These are phyloP conservation scores for Epichloe festucae DNA, from an alignment of 2,329 filamentous ascomycete species.

Conservation along the genomic window DNA sequence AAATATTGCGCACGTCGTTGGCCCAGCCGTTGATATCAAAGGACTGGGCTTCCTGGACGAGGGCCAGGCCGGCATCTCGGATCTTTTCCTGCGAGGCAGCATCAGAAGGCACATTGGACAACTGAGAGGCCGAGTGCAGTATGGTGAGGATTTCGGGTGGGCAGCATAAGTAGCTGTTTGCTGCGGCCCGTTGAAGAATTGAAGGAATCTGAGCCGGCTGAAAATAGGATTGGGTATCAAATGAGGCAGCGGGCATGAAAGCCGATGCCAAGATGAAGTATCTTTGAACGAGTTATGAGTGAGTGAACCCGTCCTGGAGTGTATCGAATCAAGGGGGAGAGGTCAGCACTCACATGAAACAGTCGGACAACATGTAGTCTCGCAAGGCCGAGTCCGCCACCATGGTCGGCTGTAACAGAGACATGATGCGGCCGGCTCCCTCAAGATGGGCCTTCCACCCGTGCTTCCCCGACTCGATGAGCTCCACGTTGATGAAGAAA, in stretches of 20 bases:
- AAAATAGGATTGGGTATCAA: constrained; percentile 20
- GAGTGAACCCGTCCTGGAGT: not conserved
- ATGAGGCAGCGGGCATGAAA: constrained; percentile 22
- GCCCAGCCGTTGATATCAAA: constrained; percentile 31
- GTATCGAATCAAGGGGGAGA: not conserved
- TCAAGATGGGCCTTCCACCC: constrained; percentile 35
- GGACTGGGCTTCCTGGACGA: constrained; percentile 24
- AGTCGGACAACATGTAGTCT: constrained; percentile 35
- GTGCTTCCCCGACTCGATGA: constrained; percentile 35
- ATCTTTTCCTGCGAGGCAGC: constrained; percentile 17
- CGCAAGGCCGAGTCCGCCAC: constrained; percentile 23
- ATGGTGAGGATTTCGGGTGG: constrained; percentile 31
- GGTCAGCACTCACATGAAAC: constrained; percentile 26
- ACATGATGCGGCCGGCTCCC: constrained; percentile 31
- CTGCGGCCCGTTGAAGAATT: constrained; percentile 26
- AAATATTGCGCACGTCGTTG: constrained; percentile 19
- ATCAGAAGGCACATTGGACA: constrained; percentile 20
- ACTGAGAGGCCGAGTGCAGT: constrained; percentile 27
- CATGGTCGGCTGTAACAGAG: constrained; percentile 22
- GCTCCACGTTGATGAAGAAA: constrained; percentile 37
- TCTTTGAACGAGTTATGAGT: constrained; percentile 9
- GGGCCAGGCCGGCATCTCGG: constrained; percentile 17
- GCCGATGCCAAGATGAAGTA: constrained; percentile 34
- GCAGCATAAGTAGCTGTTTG: constrained; percentile 34
- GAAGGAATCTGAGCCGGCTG: constrained; percentile 23